Conservation (phyloP, 805 yeast species). For the Lipomyces mesembrius region DNA sequence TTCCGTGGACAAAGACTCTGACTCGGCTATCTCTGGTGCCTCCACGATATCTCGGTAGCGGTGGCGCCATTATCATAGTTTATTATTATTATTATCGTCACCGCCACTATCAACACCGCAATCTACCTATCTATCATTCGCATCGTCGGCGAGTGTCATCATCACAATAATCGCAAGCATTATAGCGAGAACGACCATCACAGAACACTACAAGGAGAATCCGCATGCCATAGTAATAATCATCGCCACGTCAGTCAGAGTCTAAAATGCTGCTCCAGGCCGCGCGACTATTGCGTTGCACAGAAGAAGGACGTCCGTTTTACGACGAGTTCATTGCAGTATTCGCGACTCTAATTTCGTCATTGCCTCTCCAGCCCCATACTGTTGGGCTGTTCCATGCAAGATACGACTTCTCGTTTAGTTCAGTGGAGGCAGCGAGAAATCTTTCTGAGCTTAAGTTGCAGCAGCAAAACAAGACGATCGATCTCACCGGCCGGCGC, state of each 20-base stretch:
- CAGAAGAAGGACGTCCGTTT: slow-evolving; percentile 29
- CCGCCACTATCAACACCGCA: not conserved
- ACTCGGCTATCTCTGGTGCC: not conserved
- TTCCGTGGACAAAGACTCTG: not conserved
- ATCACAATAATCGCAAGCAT: not conserved
- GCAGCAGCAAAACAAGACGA: slow-evolving; percentile 55
- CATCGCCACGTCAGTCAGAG: not conserved
- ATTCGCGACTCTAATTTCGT: slow-evolving; percentile 57
- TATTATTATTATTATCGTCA: not conserved
- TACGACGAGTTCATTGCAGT: slow-evolving; percentile 60
- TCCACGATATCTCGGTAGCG: not conserved
- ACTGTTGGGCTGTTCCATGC: slow-evolving; percentile 45
- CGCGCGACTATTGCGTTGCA: slow-evolving; percentile 26
- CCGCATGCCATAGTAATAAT: not conserved
- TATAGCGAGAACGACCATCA: not conserved
- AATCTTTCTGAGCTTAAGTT: slow-evolving; percentile 55
- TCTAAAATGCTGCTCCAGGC: slow-evolving; percentile 24
- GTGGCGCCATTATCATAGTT: too few relatives aligned
- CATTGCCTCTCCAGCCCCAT: slow-evolving; percentile 49
- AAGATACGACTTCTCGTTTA: slow-evolving; percentile 58
- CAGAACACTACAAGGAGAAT: not conserved
- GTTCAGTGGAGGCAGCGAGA: slow-evolving; percentile 55
- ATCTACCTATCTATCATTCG: too few relatives aligned
- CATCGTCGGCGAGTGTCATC: too few relatives aligned
- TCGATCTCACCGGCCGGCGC: slow-evolving; percentile 21